phyloP scores from a whole-genome alignment of 352 stramenopile species.

The Phytophthora rubi region DNA sequence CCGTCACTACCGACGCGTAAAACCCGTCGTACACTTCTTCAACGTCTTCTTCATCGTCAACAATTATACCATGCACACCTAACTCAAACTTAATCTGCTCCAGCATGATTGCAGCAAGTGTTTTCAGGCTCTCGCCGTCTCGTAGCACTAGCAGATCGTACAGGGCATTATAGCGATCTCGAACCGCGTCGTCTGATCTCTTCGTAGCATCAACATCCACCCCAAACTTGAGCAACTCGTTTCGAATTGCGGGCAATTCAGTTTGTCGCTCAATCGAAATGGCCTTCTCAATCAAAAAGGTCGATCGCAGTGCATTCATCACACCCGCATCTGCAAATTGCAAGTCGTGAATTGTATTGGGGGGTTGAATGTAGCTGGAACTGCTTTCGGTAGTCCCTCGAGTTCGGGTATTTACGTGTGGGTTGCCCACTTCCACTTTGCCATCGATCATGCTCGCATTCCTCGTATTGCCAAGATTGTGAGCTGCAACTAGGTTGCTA shows the following conservation, averaged over 20 bases:
- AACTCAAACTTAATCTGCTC: constrained; percentile 76
- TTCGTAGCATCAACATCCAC: constrained; percentile 33
- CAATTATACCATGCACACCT: constrained; percentile 56
- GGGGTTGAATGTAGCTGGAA: constrained; percentile 9
- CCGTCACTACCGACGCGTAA: constrained; percentile 56
- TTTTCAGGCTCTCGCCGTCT: constrained; percentile 71
- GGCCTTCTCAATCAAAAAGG: constrained; percentile 74
- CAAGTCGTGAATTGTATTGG: constrained; percentile 67
- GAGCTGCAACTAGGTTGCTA: constrained; percentile 1
- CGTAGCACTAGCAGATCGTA: constrained; percentile 76
- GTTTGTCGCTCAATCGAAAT: constrained; percentile 69
- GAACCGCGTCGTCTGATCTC: constrained; percentile 10
- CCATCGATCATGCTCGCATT: constrained; percentile 3
- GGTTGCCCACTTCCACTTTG: neutral
- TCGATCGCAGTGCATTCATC: constrained; percentile 62
- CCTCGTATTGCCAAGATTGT: constrained; percentile 1
- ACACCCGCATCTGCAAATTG: constrained; percentile 51
- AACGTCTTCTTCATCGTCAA: constrained; percentile 66
- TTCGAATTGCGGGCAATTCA: constrained; percentile 39
- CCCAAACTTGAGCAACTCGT: constrained; percentile 69
- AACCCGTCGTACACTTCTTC: constrained; percentile 75
- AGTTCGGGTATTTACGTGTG: neutral
- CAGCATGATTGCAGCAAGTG: constrained; percentile 60
- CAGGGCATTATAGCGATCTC: constrained; percentile 55
- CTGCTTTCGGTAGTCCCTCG: constrained; percentile 12